These are phyloP conservation scores for Macadamia tetraphylla DNA, from an alignment of 164 flowering plant genomes.

Conservation along the genomic window DNA sequence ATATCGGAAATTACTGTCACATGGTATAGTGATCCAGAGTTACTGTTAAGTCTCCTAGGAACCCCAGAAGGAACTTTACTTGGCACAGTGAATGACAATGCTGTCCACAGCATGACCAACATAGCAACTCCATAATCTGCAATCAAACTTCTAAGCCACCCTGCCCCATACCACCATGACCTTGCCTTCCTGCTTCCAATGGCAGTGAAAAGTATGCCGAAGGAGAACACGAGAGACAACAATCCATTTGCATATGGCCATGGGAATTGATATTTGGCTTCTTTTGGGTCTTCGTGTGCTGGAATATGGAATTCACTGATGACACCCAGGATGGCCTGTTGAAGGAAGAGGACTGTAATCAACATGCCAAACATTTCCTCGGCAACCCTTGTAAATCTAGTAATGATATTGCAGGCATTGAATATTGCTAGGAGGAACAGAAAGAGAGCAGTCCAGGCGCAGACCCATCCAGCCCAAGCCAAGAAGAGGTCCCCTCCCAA, in stretches of 20 bases:
- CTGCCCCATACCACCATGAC: slow-evolving; percentile 33
- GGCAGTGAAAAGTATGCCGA: no score
- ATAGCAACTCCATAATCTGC: slow-evolving; percentile 57
- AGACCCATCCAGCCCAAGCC: no score
- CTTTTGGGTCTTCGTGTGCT: no score
- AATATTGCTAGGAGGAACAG: slow-evolving; percentile 47
- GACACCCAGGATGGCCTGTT: slow-evolving; percentile 23
- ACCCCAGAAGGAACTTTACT: no score
- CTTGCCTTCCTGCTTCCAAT: no score
- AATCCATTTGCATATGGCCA: no score
- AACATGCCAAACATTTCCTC: slow-evolving; percentile 62
- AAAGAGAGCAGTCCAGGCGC: slow-evolving; percentile 51
- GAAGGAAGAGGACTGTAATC: slow-evolving; percentile 50
- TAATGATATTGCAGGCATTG: slow-evolving; percentile 43
- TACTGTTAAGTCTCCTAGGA: no score
- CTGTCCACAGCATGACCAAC: slow-evolving; percentile 47
- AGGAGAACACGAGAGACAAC: no score
- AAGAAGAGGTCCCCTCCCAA: no score
- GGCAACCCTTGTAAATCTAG: slow-evolving; percentile 53
- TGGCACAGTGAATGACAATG: slow-evolving; percentile 21
- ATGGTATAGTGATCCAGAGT: slow-evolving; percentile 14
- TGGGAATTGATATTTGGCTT: no score
- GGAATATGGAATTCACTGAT: no score
- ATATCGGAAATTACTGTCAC: slow-evolving; percentile 51
- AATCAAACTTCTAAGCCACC: slow-evolving; percentile 39